Conservation (phyloP, 352 stramenopile genomes). For the Blastocystis hominis region DNA sequence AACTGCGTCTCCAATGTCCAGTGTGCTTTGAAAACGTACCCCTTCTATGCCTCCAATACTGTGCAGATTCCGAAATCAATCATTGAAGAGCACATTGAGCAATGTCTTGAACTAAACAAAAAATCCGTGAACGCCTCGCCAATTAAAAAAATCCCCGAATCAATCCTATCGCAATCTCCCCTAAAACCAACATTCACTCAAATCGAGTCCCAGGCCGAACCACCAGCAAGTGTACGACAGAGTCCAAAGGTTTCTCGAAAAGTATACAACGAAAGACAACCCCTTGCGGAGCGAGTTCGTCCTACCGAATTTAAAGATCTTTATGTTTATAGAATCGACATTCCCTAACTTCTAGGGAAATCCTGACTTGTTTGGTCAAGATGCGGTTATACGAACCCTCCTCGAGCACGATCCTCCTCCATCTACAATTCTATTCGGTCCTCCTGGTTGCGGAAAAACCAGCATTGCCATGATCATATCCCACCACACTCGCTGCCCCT, state of each 20-base stretch:
- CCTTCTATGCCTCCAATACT: not conserved
- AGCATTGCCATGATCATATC: conserved; percentile 72
- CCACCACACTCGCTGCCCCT: conserved; percentile 64
- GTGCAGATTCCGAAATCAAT: not conserved
- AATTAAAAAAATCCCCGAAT: not conserved
- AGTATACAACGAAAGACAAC: conserved; percentile 42
- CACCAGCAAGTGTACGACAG: not conserved
- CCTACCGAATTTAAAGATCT: conserved; percentile 67
- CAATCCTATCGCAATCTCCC: conserved; percentile 19
- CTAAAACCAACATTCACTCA: not conserved
- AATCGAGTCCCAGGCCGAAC: not conserved
- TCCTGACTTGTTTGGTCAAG: conserved; percentile 67
- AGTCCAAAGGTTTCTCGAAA: not conserved
- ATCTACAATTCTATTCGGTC: conserved; percentile 61
- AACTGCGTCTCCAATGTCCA: conserved; percentile 12
- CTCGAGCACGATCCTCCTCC: not conserved
- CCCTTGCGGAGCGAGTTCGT: conserved; percentile 71
- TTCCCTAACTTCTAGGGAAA: conserved; percentile 68
- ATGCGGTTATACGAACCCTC: conserved; percentile 60
- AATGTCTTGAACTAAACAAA: not conserved
- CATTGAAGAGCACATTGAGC: conserved; percentile 11
- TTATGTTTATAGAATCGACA: conserved; percentile 65
- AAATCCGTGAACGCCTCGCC: not conserved
- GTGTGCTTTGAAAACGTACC: conserved; percentile 9
- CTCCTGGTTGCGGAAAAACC: conserved; percentile 75